Evolutionary conservation across 192 early-diverging fungal species (phyloP), one percentile per base, ranked within the genome.

Genomic region (Coemansia sp.): DNA sequence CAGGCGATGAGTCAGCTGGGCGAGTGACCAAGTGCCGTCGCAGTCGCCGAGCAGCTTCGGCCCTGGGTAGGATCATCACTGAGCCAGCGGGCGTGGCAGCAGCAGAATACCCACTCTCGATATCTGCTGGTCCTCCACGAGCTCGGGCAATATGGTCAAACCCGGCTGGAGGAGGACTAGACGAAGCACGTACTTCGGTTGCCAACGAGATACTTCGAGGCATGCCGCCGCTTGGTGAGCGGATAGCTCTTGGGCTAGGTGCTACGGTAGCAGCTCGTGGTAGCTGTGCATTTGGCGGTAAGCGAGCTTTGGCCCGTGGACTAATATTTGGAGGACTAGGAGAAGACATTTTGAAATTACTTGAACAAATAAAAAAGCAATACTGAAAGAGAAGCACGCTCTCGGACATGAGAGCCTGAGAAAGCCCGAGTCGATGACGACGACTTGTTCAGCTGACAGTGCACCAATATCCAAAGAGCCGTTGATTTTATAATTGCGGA

Each of bases 21-120:
- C 87, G 86, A 35, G 88, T 87, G 10, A 92, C 90, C 62, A 92
- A 84, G 63, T 92, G 90, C 47, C 88, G 85, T 66, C 86, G 88
- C 6, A 92, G 84, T 43, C 90, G 87, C 70, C 89, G 86, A 8
- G 90, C 90, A 2, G 82, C 84, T 55, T 86, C 87, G 2, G 71
- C 68, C 55, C 64, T 59, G 1, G 79, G 62, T 3, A 82, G 63
- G 0, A 71, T 69, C 79, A 76, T 76, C 44, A 70, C 68, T 21
- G 79, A 67, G 42, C 68, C 65, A 8, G 42, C 14, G 4, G 46
- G 70, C 42, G 73, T 55, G 3, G 44, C 16, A 40, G 46, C 13
- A 30, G 30, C 30, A 33, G 40, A n/a, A 19, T n/a, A 43, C 28
- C 62, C 74, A 21, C 69, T 70, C 4, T 68, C 66, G 2, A 60